phyloP scores from a whole-genome alignment of 192 early-diverging fungal species.

The Geosiphon pyriformis region DNA sequence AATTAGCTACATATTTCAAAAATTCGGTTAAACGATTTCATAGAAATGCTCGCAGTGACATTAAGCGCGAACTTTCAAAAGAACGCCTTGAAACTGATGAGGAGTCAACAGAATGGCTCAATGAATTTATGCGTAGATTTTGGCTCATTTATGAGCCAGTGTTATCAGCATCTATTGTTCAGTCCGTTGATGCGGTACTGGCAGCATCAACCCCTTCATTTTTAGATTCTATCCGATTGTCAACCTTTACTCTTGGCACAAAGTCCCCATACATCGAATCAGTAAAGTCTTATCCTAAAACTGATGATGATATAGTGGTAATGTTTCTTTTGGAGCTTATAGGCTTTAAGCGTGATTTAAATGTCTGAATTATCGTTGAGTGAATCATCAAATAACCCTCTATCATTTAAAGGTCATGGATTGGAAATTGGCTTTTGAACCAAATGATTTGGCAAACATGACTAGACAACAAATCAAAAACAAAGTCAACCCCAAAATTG shows the following conservation, averaged over 20 bases:
- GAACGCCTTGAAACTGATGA: slow-evolving; percentile 41
- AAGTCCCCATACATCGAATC: slow-evolving; percentile 69
- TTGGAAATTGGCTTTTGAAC: slow-evolving; percentile 81
- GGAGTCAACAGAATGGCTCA: slow-evolving; percentile 86
- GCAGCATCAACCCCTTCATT: slow-evolving; percentile 72
- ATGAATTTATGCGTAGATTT: slow-evolving; percentile 78
- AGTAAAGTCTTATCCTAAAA: slow-evolving; percentile 66
- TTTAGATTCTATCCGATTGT: slow-evolving; percentile 69
- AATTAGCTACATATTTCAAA: slow-evolving; percentile 65
- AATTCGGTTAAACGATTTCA: slow-evolving; percentile 66
- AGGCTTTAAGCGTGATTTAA: slow-evolving; percentile 4
- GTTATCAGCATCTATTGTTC: slow-evolving; percentile 68
- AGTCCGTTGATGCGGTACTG: slow-evolving; percentile 67
- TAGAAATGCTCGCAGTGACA: slow-evolving; percentile 63
- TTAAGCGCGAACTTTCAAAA: slow-evolving; percentile 57
- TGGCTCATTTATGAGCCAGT: slow-evolving; percentile 90
- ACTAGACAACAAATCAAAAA: slow-evolving; percentile 60
- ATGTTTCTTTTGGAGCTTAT: slow-evolving; percentile 6
- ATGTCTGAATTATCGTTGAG: not conserved
- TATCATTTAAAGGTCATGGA: slow-evolving; percentile 67
- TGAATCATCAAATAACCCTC: not conserved
- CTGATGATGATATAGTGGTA: slow-evolving; percentile 69
- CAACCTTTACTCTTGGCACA: slow-evolving; percentile 72
- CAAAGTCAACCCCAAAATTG: slow-evolving; percentile 82
- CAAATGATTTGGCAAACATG: slow-evolving; percentile 73